Evolutionary conservation across 176 grass and related monocot genomes (phyloP), one percentile per base, ranked within the genome.

Genomic region (Rhynchospora pubera): DNA sequence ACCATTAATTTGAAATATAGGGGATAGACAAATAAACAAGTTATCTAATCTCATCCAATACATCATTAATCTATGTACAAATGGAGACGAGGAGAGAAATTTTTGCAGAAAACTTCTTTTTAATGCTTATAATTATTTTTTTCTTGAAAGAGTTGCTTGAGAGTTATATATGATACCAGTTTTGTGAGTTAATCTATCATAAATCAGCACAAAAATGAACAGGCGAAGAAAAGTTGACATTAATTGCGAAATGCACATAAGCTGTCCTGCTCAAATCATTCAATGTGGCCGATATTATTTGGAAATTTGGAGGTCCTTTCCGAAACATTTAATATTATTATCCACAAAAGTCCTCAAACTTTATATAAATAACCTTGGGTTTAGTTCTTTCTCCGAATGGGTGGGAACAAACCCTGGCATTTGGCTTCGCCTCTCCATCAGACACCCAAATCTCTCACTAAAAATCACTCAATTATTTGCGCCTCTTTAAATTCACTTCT

Each of bases 401-500:
- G 42, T n/a, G 76, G 18, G 51, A 79, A 34, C 50, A 19, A 11
- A 26, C 43, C 22, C 7, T 64, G 34, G 13, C 45, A n/a, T n/a
- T 16, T 79, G 53, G 18, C 7, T 57, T 55, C 65, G 65, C 3
- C 47, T 50, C 68, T 12, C 19, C 19, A 72, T 71, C 39, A 43
- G 6, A 80, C 28, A 61, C 6, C 53, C 77, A 18, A n/a, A 11
- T 30, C 26, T 26, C 24, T 58, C 71, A 76, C 45, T 23, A 76
- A 15, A 58, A 44, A 79, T 52, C 45, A 3, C 57, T 65, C 61
- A 82, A 82, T 64, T 26, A 65, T 63, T 64, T 42, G 32, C 56
- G 16, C 79, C 18, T 79, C 87, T 87, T 91, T 88, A 90, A 86
- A 90, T 86, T 80, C 44, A 45, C 10, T 24, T 59, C 57, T 50